A percentile compares a stretch with the other conserved stretches of the same genome.
Conservation (phyloP, 2,329 filamentous ascomycete species). For the Balansia obtecta region DNA sequence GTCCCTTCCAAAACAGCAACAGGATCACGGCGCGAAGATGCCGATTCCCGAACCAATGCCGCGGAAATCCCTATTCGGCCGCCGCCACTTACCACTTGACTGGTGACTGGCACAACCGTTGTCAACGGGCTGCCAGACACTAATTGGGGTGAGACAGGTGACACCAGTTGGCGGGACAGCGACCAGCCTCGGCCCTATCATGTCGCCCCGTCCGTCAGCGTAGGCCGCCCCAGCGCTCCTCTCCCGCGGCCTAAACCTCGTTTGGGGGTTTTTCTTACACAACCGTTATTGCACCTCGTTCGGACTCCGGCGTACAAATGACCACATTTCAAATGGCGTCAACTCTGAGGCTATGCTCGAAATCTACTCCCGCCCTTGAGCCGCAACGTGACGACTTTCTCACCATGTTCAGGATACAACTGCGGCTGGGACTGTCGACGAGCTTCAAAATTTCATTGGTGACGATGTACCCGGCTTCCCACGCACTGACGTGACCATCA, state of each 20-base stretch:
- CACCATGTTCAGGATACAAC: too few species aligned
- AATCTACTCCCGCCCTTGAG: background rate
- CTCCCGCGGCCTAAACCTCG: background rate
- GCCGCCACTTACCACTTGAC: too few species aligned
- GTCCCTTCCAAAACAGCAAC: too few species aligned
- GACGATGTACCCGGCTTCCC: background rate
- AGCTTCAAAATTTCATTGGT: background rate
- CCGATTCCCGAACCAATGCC: constrained; percentile 6
- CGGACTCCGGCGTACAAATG: background rate
- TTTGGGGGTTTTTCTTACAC: constrained; percentile 16
- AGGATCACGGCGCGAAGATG: background rate
- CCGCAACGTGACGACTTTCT: too few species aligned
- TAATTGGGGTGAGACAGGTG: too few species aligned
- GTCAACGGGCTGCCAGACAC: too few species aligned
- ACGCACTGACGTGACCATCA: background rate
- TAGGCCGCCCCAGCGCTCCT: background rate
- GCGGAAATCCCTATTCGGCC: background rate
- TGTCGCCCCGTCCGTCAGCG: too few species aligned
- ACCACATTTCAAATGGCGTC: background rate
- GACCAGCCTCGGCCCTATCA: too few species aligned
- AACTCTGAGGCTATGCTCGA: background rate
- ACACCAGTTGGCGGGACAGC: background rate
- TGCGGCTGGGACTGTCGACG: background rate
- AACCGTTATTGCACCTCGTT: constrained; percentile 6
- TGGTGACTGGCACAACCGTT: too few species aligned